phyloP scores from a whole-genome alignment of 768 basidiomycete genomes.

The Tephrocybe sp. region DNA sequence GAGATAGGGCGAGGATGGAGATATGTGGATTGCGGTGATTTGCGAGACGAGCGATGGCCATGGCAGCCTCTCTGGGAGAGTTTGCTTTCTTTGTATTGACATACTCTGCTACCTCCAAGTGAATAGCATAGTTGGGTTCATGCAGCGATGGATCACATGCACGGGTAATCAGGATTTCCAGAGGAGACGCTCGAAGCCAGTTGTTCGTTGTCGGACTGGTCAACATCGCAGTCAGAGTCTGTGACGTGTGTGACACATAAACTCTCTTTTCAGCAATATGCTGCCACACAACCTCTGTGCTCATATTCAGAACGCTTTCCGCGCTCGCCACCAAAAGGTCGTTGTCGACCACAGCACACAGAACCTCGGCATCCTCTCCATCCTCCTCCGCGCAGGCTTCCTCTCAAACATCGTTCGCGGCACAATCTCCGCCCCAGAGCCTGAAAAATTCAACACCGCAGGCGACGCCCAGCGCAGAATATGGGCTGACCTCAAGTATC shows the following conservation, averaged over 20 bases:
- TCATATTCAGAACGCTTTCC: slow-evolving; percentile 90
- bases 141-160: slow-evolving; percentile 84
- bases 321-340: slow-evolving; percentile 76
- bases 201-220: slow-evolving; percentile 44
- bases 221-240: slow-evolving; percentile 45
- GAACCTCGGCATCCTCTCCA: slow-evolving; percentile 88
- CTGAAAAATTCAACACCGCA: slow-evolving; percentile 55
- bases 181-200: slow-evolving; percentile 56
- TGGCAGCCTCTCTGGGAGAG: slow-evolving; percentile 91
- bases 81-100: slow-evolving; percentile 97
- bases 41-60: slow-evolving; percentile 77
- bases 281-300: slow-evolving; percentile 86
- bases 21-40: slow-evolving; percentile 95
- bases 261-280: slow-evolving; percentile 21
- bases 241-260: slow-evolving; percentile 1
- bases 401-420: slow-evolving; percentile 81
- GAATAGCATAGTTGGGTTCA: slow-evolving; percentile 89
- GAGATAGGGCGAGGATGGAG: slow-evolving; percentile 78
- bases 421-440: slow-evolving; percentile 61
- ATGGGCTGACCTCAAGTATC: slow-evolving; percentile 94
- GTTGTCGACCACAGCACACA: slow-evolving; percentile 82
- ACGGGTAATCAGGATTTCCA: slow-evolving; percentile 72
- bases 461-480: slow-evolving; percentile 72
- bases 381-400: slow-evolving; percentile 90
- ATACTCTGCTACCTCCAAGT: slow-evolving; percentile 91